Conservation (phyloP, 768 basidiomycete species). For the Tylopilus subfusipes region DNA sequence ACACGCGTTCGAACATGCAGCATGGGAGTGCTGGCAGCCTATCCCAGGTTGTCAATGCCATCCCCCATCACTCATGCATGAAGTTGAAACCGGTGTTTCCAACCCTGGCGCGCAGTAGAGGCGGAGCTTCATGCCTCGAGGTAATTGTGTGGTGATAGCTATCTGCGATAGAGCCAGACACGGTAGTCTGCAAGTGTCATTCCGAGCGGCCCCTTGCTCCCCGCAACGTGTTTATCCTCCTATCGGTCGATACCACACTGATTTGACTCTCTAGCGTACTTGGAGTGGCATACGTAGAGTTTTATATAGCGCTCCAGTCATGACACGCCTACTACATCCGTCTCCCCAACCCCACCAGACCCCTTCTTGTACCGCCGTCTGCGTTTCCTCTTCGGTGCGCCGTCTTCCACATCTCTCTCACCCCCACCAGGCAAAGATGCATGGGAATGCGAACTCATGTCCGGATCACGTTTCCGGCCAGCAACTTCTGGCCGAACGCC, state of each 20-base stretch:
- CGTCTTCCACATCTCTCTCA: slow-evolving; percentile 11
- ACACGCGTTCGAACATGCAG: too few species aligned
- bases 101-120: too few species aligned
- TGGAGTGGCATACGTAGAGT: too few species aligned
- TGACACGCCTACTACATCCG: background rate
- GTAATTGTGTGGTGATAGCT: background rate
- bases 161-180: too few species aligned
- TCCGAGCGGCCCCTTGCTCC: too few species aligned
- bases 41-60: too few species aligned
- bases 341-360: slow-evolving; percentile 3
- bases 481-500: background rate
- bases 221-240: too few species aligned
- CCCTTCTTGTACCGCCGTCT: slow-evolving; percentile 41
- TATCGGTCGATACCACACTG: background rate
- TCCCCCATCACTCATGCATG: too few species aligned
- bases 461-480: slow-evolving; percentile 16
- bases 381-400: slow-evolving; percentile 35
- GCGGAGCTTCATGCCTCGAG: background rate
- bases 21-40: too few species aligned
- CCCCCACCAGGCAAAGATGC: slow-evolving; percentile 8
- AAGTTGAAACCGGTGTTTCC: too few species aligned
- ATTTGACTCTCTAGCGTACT: too few species aligned
- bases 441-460: slow-evolving; percentile 4
- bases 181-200: too few species aligned
- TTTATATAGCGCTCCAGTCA: background rate